These are phyloP conservation scores for Leishmania gerbilli DNA, from an alignment of 208 protist species.

Conservation along the genomic window DNA sequence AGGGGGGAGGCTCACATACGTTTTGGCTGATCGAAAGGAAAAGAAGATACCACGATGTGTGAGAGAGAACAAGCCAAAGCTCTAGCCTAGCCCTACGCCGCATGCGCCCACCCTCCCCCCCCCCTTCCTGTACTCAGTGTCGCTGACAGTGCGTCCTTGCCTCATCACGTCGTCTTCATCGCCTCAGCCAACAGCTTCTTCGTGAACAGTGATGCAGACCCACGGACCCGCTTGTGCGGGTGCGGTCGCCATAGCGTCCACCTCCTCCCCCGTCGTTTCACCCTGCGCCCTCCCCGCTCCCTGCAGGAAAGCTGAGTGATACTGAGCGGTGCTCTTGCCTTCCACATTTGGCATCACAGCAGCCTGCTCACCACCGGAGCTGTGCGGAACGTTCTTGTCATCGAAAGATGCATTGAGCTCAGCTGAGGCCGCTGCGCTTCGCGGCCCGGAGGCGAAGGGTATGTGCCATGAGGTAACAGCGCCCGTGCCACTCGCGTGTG, in stretches of 20 bases:
- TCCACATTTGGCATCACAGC: neutral
- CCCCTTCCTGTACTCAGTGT: neutral
- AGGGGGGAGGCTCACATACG: neutral
- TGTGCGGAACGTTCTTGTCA: neutral
- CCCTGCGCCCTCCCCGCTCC: neutral
- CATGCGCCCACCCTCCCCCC: no score
- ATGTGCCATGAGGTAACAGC: neutral
- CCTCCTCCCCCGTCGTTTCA: neutral
- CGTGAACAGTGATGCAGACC: conserved; percentile 5
- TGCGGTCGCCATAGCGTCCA: neutral
- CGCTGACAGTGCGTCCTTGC: neutral
- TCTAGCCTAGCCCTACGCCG: neutral
- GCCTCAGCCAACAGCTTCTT: neutral
- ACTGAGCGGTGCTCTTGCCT: neutral
- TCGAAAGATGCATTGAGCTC: neutral
- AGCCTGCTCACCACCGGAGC: neutral
- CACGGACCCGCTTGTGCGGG: neutral
- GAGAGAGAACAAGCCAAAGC: neutral
- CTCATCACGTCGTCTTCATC: neutral
- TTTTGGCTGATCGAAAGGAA: neutral
- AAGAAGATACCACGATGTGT: no score
- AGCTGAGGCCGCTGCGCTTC: neutral
- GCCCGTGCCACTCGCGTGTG: neutral
- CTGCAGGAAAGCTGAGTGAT: neutral
- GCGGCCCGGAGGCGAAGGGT: conserved; percentile 1